These are phyloP conservation scores for Aspergillus incahuasiensis DNA, from an alignment of 495 filamentous ascomycete genomes.

Conservation along the genomic window DNA sequence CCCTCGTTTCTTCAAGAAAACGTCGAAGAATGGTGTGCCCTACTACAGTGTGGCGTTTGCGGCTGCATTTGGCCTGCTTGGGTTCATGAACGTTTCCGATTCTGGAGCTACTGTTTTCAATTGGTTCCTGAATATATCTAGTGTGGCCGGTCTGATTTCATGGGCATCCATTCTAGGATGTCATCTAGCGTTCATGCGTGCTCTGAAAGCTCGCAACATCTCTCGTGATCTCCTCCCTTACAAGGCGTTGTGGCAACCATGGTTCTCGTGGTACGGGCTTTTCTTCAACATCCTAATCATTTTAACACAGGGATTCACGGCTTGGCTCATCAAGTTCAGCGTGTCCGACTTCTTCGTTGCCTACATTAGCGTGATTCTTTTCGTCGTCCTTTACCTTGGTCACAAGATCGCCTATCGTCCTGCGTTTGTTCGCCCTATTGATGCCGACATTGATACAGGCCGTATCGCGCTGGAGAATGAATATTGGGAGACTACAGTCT, in stretches of 20 bases:
- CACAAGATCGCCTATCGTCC: slow-evolving; percentile 51
- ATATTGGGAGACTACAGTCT: slow-evolving; percentile 40
- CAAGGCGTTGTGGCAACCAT: slow-evolving; percentile 55
- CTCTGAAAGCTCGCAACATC: slow-evolving; percentile 53
- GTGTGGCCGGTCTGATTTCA: slow-evolving; percentile 63
- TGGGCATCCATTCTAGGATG: slow-evolving; percentile 58
- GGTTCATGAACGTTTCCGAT: slow-evolving; percentile 48
- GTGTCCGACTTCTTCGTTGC: slow-evolving; percentile 55
- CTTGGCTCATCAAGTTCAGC: slow-evolving; percentile 57
- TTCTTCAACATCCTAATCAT: slow-evolving; percentile 62
- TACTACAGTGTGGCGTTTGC: slow-evolving; percentile 49
- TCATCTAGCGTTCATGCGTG: slow-evolving; percentile 59
- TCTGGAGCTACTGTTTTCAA: slow-evolving; percentile 52
- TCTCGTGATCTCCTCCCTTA: slow-evolving; percentile 55
- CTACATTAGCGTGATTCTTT: slow-evolving; percentile 60
- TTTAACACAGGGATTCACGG: slow-evolving; percentile 65
- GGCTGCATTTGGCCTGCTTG: slow-evolving; percentile 46
- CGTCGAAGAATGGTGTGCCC: slow-evolving; percentile 48
- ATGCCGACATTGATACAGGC: slow-evolving; percentile 49
- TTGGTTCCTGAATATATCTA: slow-evolving; percentile 57
- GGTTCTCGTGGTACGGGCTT: slow-evolving; percentile 55
- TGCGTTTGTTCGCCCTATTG: slow-evolving; percentile 35
- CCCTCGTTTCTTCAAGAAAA: slow-evolving; percentile 50
- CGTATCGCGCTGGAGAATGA: slow-evolving; percentile 37
- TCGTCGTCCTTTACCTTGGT: slow-evolving; percentile 51